Conservation (phyloP, 441 rosid genomes). For the Eutrema salsugineum region DNA sequence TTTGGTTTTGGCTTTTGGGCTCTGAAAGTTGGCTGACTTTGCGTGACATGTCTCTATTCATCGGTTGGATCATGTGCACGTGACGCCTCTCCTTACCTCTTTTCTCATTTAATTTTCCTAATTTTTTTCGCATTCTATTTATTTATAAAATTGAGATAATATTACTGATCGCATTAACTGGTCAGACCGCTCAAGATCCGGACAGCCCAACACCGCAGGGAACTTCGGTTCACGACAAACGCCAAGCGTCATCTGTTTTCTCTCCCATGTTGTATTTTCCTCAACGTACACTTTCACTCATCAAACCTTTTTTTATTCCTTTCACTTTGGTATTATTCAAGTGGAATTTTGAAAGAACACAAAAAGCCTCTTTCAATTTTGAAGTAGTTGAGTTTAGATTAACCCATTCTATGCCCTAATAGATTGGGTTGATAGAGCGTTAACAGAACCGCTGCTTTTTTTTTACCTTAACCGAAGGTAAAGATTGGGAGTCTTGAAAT, state of each 20-base stretch:
- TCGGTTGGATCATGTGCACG: conserved; percentile 42
- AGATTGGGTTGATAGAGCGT: neutral
- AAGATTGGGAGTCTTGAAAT: neutral
- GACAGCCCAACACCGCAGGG: conserved; percentile 36
- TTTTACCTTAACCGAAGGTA: neutral
- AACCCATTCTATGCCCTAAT: no score
- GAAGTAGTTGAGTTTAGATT: neutral
- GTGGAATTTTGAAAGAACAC: neutral
- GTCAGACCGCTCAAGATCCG: conserved; percentile 28
- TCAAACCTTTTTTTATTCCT: neutral
- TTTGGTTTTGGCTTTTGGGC: conserved; percentile 15
- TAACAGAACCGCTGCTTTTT: neutral
- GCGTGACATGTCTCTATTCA: conserved; percentile 21
- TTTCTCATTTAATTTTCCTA: neutral
- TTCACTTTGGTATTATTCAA: neutral
- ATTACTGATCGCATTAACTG: neutral
- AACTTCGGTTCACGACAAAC: conserved; percentile 31
- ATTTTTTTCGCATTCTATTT: neutral
- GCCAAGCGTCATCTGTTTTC: conserved; percentile 17
- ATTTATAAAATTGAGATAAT: neutral
- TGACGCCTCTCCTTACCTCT: conserved; percentile 24
- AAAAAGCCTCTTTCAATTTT: neutral
- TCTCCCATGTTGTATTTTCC: conserved; percentile 13
- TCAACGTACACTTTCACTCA: neutral
- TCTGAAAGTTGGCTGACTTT: conserved; percentile 35